Conservation (phyloP, 305 asterid genomes). For the Fraxinus floribunda region DNA sequence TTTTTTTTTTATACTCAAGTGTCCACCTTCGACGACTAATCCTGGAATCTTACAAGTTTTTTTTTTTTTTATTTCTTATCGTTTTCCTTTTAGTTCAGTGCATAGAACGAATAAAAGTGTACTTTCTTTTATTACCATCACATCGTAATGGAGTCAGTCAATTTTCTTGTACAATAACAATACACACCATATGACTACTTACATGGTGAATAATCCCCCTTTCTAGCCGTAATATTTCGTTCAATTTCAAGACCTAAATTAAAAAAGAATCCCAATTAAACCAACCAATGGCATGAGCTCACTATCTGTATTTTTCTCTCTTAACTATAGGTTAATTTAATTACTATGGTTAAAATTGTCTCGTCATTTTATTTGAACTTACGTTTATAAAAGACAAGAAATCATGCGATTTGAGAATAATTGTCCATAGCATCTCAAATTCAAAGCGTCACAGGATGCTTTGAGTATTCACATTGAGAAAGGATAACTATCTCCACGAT, state of each 20-base stretch:
- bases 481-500: background rate
- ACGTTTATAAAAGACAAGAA: background rate
- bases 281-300: background rate
- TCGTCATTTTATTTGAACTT: background rate
- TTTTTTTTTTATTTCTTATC: too few relatives aligned
- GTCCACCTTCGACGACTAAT: too few relatives aligned
- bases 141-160: background rate
- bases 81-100: background rate
- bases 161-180: background rate
- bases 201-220: background rate
- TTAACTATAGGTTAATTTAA: background rate
- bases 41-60: too few relatives aligned
- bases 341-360: background rate
- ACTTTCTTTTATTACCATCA: background rate
- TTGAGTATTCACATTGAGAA: background rate
- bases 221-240: background rate
- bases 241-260: background rate
- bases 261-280: background rate
- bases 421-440: background rate
- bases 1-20: too few relatives aligned
- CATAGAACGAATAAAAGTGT: background rate
- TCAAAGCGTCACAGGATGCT: background rate
- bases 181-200: background rate
- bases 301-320: background rate
- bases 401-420: background rate